Conservation (phyloP, 768 basidiomycete species). For the Obba rivulosa region DNA sequence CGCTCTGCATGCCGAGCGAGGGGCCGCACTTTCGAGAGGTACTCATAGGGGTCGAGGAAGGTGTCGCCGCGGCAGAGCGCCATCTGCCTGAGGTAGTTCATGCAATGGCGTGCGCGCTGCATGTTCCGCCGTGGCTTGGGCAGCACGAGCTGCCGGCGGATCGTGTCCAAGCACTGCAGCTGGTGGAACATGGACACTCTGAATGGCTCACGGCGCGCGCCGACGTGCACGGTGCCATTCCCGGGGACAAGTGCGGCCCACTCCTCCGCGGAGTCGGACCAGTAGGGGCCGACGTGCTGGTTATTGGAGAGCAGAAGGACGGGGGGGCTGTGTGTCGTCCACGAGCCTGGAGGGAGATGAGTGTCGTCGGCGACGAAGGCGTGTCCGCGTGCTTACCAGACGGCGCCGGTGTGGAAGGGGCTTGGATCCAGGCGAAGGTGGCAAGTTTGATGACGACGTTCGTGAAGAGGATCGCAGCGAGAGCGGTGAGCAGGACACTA, state of each 20-base stretch:
- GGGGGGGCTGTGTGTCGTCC: no score
- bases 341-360: no score
- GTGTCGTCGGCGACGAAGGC: no score
- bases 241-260: conserved; percentile 15
- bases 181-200: conserved; percentile 19
- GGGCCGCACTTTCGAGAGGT: conserved; percentile 12
- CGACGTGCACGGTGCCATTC: conserved; percentile 16
- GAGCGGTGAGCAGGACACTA: no score
- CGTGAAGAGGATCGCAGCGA: no score
- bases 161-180: conserved; percentile 18
- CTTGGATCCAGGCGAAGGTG: no score
- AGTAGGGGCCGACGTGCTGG: conserved; percentile 1
- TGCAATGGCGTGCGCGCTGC: conserved; percentile 17
- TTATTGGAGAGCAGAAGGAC: no score
- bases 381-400: no score
- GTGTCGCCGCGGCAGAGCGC: conserved; percentile 19
- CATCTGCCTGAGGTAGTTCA: conserved; percentile 21
- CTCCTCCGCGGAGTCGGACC: conserved; percentile 8
- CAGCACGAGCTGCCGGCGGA: conserved; percentile 12
- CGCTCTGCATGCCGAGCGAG: conserved; percentile 11
- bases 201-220: conserved; percentile 13
- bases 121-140: conserved; percentile 9
- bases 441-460: no score
- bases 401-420: no score
- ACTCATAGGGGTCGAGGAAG: conserved; percentile 19